Evolutionary conservation across 2,329 filamentous ascomycete species (phyloP), one percentile per base, ranked within the genome.

Genomic region (Talaromyces sp.): DNA sequence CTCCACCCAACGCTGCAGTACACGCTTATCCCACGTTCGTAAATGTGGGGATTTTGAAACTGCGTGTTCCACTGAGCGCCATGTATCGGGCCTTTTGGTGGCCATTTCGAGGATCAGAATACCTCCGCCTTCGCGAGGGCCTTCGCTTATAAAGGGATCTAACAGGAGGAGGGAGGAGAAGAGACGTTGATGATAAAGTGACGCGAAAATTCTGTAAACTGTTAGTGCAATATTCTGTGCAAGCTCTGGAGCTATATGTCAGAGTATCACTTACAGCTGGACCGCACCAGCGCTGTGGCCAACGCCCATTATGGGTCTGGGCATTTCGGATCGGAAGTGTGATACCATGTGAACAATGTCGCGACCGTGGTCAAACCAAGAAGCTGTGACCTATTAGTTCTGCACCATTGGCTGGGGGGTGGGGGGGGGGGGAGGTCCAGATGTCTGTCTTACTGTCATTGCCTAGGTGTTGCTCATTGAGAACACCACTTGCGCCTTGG

Each of bases 281-380:
- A 80, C 82, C 60, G 80, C 89, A 59, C 91, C 91, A 75, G 92
- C 89, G 58, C 89, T 93, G 73, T 96, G 91, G 13, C 89, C 91
- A n/a, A 96, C 71, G 52, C 88, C 90, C 58, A 95, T 74, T n/a
- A 96, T 76, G 0, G 91, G 91, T 20, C 56, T 64, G 2, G 68
- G 66, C 67, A 72, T 71, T n/a, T 69, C 51, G 16, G 63, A 54
- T 24, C 66, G 58, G 42, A 69, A 69, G 9, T 65, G 52, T 35
- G 69, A 69, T 58, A 70, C 64, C 60, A 72, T 54, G 65, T 90
- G 83, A 19, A 91, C 79, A 3, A 95, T 80, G 71, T 96, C 91
- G 37, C 91, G 85, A 44, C 87, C 75, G 70, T 91, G 85, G 72
- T 96, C 91, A 57, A 84, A 77, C 89, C 90, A 95, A 57, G 82